A percentile compares a stretch with the other conserved stretches of the same genome.
phyloP scores from a whole-genome alignment of 768 basidiomycete genomes.

The Lactarius psammicola region DNA sequence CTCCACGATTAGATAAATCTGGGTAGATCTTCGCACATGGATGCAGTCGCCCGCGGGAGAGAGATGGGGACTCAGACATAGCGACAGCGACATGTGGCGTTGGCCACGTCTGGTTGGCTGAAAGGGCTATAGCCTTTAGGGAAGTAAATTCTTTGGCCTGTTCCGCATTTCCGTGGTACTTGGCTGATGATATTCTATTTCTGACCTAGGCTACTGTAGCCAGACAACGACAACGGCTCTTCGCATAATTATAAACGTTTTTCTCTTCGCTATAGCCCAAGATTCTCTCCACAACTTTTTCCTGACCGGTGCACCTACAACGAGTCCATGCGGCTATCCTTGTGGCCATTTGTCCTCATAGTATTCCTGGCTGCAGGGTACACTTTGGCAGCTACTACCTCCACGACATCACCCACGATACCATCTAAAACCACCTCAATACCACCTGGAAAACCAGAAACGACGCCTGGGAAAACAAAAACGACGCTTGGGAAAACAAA shows the following conservation, averaged over 20 bases:
- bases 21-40: too few species aligned
- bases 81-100: background rate
- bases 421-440: background rate
- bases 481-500: background rate
- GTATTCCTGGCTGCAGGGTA: conserved; percentile 8
- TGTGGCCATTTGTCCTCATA: background rate
- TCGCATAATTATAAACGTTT: too few species aligned
- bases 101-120: background rate
- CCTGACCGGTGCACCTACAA: background rate
- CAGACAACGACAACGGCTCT: too few species aligned
- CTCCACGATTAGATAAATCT: too few species aligned
- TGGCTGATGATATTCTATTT: background rate
- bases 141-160: background rate
- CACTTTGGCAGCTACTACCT: background rate
- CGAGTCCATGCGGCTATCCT: conserved; percentile 3
- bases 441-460: background rate
- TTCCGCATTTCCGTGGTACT: background rate
- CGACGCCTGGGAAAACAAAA: too few species aligned
- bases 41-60: background rate
- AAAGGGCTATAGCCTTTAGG: background rate
- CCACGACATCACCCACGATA: background rate
- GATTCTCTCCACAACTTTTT: background rate
- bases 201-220: too few species aligned
- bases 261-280: background rate
- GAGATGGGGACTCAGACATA: too few species aligned